phyloP scores from a whole-genome alignment of 2,329 filamentous ascomycete genomes.

The Cladosporium sp. region DNA sequence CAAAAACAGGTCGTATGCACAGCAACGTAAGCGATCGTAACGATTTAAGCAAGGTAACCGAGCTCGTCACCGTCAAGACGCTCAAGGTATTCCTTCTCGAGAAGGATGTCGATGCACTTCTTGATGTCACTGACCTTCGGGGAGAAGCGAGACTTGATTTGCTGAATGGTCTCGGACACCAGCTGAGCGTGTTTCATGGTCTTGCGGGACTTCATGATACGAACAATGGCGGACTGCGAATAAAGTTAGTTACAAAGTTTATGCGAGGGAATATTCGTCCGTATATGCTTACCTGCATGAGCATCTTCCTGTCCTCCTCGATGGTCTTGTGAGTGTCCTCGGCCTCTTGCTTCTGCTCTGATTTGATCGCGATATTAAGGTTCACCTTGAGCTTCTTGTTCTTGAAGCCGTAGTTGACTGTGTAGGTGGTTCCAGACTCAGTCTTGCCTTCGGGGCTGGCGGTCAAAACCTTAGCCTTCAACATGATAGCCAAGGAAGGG shows the following conservation, averaged over 20 bases:
- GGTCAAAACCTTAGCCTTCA: constrained; percentile 87
- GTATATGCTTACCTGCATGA: constrained; percentile 75
- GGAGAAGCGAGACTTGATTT: constrained; percentile 88
- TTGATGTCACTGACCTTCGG: constrained; percentile 96
- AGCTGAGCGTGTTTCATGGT: constrained; percentile 96
- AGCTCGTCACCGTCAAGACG: constrained; percentile 91
- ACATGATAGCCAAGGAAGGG: constrained; percentile 75
- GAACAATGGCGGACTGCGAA: constrained; percentile 86
- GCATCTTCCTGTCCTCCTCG: constrained; percentile 92
- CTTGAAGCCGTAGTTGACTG: constrained; percentile 92
- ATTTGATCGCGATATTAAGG: constrained; percentile 88
- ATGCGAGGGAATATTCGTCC: neutral
- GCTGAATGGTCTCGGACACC: constrained; percentile 90
- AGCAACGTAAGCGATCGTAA: neutral
- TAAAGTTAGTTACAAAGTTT: constrained; percentile 27
- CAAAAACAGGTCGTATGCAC: constrained; percentile 2
- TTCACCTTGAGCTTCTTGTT: constrained; percentile 98
- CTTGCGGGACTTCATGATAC: constrained; percentile 99
- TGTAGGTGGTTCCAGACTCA: constrained; percentile 73
- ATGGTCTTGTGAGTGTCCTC: constrained; percentile 99
- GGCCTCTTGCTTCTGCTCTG: constrained; percentile 92
- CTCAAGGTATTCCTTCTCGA: constrained; percentile 98
- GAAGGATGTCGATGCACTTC: constrained; percentile 97
- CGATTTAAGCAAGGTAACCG: constrained; percentile 77
- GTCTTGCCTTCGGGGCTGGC: constrained; percentile 70